These are phyloP conservation scores for Kurtzmaniella quercitrusa DNA, from an alignment of 1,139 yeast species.

Conservation along the genomic window DNA sequence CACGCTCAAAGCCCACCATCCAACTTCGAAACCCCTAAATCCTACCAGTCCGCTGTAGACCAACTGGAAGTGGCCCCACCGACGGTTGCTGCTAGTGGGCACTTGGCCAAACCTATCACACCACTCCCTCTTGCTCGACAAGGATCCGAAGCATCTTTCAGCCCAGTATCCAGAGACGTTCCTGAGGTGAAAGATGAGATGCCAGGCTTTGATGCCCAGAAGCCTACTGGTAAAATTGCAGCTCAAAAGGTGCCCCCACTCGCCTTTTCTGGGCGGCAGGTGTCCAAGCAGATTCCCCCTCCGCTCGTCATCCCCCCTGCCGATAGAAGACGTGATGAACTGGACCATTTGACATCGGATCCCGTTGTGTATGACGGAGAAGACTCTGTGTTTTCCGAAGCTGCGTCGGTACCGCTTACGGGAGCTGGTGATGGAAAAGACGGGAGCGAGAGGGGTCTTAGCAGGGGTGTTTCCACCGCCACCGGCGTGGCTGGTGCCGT, in stretches of 20 bases:
- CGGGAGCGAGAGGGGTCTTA: not conserved
- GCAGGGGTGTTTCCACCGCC: not conserved
- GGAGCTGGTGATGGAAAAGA: not conserved
- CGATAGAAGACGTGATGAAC: not conserved
- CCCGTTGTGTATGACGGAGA: not conserved
- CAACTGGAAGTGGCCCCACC: not conserved
- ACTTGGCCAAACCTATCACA: not conserved
- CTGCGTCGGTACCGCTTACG: not conserved
- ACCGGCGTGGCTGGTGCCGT: not conserved
- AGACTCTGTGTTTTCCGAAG: not conserved
- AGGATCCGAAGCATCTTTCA: not conserved
- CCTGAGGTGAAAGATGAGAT: not conserved
- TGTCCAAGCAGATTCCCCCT: not conserved
- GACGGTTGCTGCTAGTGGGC: not conserved
- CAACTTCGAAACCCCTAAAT: not conserved
- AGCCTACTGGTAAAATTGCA: not conserved
- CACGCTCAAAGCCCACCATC: too few relatives aligned
- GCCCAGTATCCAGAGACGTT: not conserved
- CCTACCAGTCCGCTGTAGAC: not conserved
- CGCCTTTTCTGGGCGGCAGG: not conserved
- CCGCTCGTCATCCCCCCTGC: not conserved
- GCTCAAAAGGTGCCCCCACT: not conserved
- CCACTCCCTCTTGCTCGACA: conserved; percentile 1
- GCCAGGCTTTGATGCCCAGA: not conserved
- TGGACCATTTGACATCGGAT: not conserved